phyloP scores from a whole-genome alignment of 2,329 filamentous ascomycete species.

The Davidsoniella neocaledoniae region DNA sequence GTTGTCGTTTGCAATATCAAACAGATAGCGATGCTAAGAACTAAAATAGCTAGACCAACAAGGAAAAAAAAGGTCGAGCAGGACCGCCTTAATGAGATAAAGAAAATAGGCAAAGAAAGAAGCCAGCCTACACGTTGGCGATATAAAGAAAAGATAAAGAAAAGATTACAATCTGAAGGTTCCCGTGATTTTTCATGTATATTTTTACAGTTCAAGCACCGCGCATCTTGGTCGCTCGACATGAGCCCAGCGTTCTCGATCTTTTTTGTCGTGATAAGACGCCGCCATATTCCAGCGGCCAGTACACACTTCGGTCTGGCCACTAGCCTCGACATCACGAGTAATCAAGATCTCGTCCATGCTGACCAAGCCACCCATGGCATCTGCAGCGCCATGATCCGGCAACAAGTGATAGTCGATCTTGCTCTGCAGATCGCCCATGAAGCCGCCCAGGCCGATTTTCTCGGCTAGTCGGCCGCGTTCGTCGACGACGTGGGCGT shows the following conservation, averaged over 20 bases:
- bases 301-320: conserved; percentile 25
- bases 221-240: conserved; percentile 31
- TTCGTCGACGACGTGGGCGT: conserved; percentile 40
- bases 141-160: neutral
- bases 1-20: too few species aligned
- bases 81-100: neutral
- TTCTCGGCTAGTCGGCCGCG: conserved; percentile 33
- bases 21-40: too few species aligned
- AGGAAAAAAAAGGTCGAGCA: too few species aligned
- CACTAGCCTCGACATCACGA: conserved; percentile 27
- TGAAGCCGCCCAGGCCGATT: conserved; percentile 40
- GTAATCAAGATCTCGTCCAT: conserved; percentile 33
- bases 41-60: too few species aligned
- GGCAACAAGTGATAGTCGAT: conserved; percentile 45
- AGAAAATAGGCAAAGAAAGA: neutral
- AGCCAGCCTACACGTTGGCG: neutral
- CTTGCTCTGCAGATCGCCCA: conserved; percentile 40
- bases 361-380: conserved; percentile 37
- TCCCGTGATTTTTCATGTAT: neutral
- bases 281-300: conserved; percentile 30
- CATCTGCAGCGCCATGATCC: conserved; percentile 38
- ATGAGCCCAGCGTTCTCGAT: conserved; percentile 34
- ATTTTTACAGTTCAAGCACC: conserved; percentile 14
- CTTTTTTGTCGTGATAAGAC: conserved; percentile 25
- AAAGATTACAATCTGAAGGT: neutral